Evolutionary conservation across 306 rosid genomes (phyloP), one percentile per base, ranked within the genome.

Genomic region (Ammopiptanthus mongolicus): DNA sequence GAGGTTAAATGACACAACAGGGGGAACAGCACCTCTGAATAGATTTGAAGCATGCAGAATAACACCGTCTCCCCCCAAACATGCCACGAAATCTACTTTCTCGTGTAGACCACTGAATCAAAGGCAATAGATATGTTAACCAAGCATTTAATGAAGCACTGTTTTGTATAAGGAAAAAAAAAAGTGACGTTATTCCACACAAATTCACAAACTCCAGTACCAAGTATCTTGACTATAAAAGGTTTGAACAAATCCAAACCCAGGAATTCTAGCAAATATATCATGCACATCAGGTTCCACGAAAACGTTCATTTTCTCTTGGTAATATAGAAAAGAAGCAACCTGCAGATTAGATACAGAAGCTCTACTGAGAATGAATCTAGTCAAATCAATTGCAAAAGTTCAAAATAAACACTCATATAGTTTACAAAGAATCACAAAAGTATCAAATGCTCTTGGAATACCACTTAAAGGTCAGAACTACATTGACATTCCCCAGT

Each of bases 31-130:
- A 61, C 88, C 92, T 81, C 94, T 81, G 65, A 95, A 95, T 75
- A 92, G 81, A 86, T 95, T 95, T 75, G 99, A 92, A 50, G 96
- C 97, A 65, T 95, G 99, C 69, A 95, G 89, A 78, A 95, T 92
- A 78, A 95, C 99, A 59, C 99, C 99, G 82, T 95, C 97, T 79
- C 99, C 99, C n/a, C 99, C 99, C 87, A 95, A 87, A 81, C 99
- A 95, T 22, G 99, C 97, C 79, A 95, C 99, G 79, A 95, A 89
- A 84, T 95, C 99, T 76, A 95, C 97, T 81, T 93, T 92, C 90
- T 95, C 97, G 70, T 95, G 97, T 64, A 95, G 88, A 83, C 86
- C 92, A 81, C 99, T 95, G 86, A 70, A 68, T 75, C 69, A 85
- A 41, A 74, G 77, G 83, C 74, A 88, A 74, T 65, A 68, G 76